Evolutionary conservation across 345 rosid species (phyloP), one percentile per base, ranked within the genome.

Genomic region (Raphanus sativus): DNA sequence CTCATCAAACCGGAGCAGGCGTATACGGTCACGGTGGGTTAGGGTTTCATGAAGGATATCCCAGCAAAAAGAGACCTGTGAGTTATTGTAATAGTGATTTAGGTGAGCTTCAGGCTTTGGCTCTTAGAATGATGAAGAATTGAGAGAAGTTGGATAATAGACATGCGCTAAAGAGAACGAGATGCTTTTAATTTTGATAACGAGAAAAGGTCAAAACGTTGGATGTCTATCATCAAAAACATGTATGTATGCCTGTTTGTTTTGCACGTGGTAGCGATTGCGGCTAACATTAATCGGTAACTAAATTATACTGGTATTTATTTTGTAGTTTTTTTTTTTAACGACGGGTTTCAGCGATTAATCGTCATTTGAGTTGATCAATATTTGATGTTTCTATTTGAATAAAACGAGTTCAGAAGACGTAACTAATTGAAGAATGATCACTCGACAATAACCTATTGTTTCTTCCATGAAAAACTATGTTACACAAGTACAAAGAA

Each of bases 51-150:
- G 82, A 69, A 74, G 82, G 79, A 0, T 79, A 79, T 63, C 79
- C 82, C 17, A 69, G 74, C 33, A 79, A 79, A 60, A 79, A 45
- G 63, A 79, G 82, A 79, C 63, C 75, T 55, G 75, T 62, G 70
- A 74, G 62, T 69, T 74, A 85, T 6, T 77, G 67, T 77, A 81
- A 69, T 65, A 67, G 61, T 73, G 96, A 92, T 58, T 65, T 85
- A 80, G 85, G 94, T 72, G 98, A 92, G 85, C 94, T 92, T 80
- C 97, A 92, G 77, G 94, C 90, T 66, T 86, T 92, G 75, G 97
- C 94, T 40, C 85, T 85, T 79, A 85, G 89, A 75, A 92, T 92
- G 98, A 92, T 85, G 96, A 88, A 85, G 84, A 88, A 86, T 77
- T 90, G 68, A 84, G 60, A 24, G 36, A 65, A 10, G 65, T 8